Evolutionary conservation across 192 early-diverging fungal genomes (phyloP), one percentile per base, ranked within the genome.

Genomic region (Radiomyces spectabilis): DNA sequence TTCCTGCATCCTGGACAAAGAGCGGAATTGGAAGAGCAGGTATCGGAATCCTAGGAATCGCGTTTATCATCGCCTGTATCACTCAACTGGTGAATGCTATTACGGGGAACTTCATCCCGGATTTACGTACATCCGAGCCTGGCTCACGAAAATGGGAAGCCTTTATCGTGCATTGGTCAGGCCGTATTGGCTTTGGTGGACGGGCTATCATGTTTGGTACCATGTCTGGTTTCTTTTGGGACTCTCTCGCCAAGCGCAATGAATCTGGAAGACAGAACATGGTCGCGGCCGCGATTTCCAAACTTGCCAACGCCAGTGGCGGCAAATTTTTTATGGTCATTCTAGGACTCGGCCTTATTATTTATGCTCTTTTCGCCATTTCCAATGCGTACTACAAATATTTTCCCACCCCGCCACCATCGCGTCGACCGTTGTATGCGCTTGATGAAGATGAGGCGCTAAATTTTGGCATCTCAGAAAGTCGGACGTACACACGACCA

Each of bases 71-170:
- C 53, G 74, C 68, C 4, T 53, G 44, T 13, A 41, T 73, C 13
- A 76, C 68, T 29, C 74, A 76, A 39, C 44, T 76, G 15, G 56
- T 66, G 30, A 68, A 68, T 51, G 67, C 68, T 1, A 43, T 73
- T 27, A 59, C 59, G 7, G 59, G 62, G 13, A 63, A 59, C 15
- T 76, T 72, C 38, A 57, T 64, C 15, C 38, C 31, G 2, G 66
- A 69, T 31, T 41, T 69, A 16, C 44, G 50, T 19, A 57, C 63
- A 12, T 41, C 43, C 4, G 49, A 51, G 7, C 55, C 56, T 0
- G 47, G 44, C 16, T 44, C 53, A 13, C 25, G 46, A 10, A 55
- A 53, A 29, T 65, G 62, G 43, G 67, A 61, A 35, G 55, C 53
- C 15, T 41, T 32, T 6, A 24, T 71, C 5, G 45, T 76, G 3